Base-by-base conservation (phyloP, 2,329 filamentous ascomycete genomes). In the Fusarium nelsonii region DNA sequence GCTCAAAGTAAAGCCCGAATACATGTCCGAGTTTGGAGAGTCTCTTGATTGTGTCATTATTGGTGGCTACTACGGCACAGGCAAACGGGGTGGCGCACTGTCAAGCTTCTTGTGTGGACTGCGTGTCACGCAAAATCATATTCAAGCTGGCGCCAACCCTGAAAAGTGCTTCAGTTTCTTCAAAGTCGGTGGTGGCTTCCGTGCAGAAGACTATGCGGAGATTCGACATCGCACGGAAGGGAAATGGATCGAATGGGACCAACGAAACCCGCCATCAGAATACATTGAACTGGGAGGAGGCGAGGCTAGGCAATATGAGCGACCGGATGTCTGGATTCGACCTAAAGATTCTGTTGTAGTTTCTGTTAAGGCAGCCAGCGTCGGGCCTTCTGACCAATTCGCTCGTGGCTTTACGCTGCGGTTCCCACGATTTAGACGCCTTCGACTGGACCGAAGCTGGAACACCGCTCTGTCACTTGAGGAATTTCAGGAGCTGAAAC, bases 1-100 rank as follows among this genome's bases (percentile, higher is more conserved):
- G 96, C 91, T 97, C 81, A 99, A 99, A 78, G 94, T 99, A 10
- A 99, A 99, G 75, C 96, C 96, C 2, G 96, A 99, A 69, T 99
- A 99, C 78, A 97, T 98, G 94, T 90, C 90, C 3, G 95, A 97
- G 67, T 97, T 96, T 77, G 96, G 96, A 65, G 95, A 98, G 79
- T 93, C 91, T 1, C 87, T 99, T 5, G 96, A 99, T 77, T 93
- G 94, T 70, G 82, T 97, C 15, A 85, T 99, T 16, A 88, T 99
- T 54, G 96, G 95, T 56, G 96, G 93, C 10, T 98, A 97, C 80
- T 99, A 92, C 77, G 96, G 96, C 15, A 92, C 92, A 32, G 96
- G 96, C 0, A 89, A 87, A 58, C 88, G 96, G 48, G 96, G 96
- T 49, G 96, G 95, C 40, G 88, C 82, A 3, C 82, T 97, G 6